Percentiles rank a stretch among this genome's conserved stretches.
These are phyloP conservation scores for Sesbania bispinosa DNA, from an alignment of 306 rosid species.

Conservation along the genomic window DNA sequence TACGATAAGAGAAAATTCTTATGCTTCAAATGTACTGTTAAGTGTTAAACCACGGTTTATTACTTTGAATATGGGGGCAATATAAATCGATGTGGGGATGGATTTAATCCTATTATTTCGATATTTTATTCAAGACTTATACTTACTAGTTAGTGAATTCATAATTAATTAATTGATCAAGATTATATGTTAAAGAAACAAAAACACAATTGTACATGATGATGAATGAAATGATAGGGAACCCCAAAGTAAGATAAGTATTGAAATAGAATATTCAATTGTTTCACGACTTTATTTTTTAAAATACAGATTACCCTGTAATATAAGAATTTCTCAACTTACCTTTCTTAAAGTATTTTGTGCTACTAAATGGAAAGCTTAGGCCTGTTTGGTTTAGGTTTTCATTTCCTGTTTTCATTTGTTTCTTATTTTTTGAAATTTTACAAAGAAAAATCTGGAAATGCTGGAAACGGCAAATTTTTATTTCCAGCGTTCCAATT, in stretches of 20 bases:
- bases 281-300: not conserved
- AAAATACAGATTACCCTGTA: not conserved
- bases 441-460: too few relatives aligned
- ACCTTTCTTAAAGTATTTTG: not conserved
- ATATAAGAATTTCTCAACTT: not conserved
- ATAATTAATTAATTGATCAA: not conserved
- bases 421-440: too few relatives aligned
- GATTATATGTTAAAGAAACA: not conserved
- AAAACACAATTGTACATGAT: not conserved
- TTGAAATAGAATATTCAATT: not conserved
- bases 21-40: not conserved
- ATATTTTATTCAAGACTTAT: too few relatives aligned
- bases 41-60: not conserved
- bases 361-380: too few relatives aligned
- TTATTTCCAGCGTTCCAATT: too few relatives aligned
- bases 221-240: not conserved
- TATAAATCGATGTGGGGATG: not conserved
- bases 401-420: too few relatives aligned
- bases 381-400: too few relatives aligned
- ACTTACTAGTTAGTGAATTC: not conserved
- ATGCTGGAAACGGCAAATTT: too few relatives aligned
- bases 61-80: not conserved
- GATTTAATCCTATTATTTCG: not conserved
- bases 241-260: not conserved
- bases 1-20: not conserved